Evolutionary conservation across 73 alveolate species (phyloP).

Genomic region (Paramecium caudatum): DNA sequence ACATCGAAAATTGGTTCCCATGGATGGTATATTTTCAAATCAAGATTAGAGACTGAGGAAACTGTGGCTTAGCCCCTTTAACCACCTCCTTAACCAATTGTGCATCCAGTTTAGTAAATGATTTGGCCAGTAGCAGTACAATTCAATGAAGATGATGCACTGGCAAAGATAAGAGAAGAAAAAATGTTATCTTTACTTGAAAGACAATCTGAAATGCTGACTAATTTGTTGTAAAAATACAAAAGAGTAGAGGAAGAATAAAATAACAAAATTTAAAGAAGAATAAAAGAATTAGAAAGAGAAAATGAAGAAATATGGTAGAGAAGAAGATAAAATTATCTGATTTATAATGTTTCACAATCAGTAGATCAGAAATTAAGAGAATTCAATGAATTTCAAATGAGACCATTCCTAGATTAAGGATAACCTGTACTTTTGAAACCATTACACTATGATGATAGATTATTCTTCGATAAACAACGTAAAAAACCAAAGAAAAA

Average conservation of each 20-base stretch:
- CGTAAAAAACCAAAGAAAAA: conserved; percentile 16
- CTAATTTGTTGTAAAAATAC: conserved; percentile 24
- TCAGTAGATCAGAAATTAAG: conserved; percentile 54
- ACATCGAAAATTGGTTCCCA: conserved; percentile 61
- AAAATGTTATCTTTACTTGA: conserved; percentile 43
- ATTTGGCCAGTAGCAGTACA: conserved; percentile 71
- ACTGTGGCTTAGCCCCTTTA: conserved; percentile 34
- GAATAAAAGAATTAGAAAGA: conserved; percentile 65
- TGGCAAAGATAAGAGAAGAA: conserved; percentile 68
- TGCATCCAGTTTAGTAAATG: conserved; percentile 65
- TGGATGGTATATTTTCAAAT: conserved; percentile 42
- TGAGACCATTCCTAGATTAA: conserved; percentile 58
- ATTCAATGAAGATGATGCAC: conserved; percentile 71
- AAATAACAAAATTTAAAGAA: conserved; percentile 40
- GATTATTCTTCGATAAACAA: conserved; percentile 48
- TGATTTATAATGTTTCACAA: conserved; percentile 51
- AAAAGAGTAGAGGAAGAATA: conserved; percentile 60
- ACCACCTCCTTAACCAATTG: conserved; percentile 63
- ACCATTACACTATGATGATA: conserved; percentile 48
- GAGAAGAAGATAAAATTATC: conserved; percentile 60
- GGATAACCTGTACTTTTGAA: conserved; percentile 59
- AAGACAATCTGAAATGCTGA: conserved; percentile 29
- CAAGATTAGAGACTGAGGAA: conserved; percentile 39
- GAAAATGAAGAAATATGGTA: conserved; percentile 68
- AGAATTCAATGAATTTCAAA: conserved; percentile 57